A percentile compares a stretch with the other conserved stretches of the same genome.
phyloP scores from a whole-genome alignment of 2,329 filamentous ascomycete genomes.

The Ophiosphaerella herpotricha region DNA sequence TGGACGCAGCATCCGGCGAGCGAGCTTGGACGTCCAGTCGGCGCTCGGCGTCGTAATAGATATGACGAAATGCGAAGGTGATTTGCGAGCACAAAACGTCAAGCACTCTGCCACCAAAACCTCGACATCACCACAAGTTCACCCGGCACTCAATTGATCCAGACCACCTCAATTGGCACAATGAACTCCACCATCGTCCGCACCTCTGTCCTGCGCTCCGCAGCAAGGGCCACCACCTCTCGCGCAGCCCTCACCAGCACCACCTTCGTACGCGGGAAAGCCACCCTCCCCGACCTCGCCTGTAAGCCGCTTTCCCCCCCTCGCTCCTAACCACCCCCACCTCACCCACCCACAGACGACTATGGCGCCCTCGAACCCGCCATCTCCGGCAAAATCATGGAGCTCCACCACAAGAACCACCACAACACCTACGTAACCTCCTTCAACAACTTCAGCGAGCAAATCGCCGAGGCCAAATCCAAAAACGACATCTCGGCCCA shows the following conservation, averaged over 20 bases:
- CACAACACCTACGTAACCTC: slow-evolving; percentile 92
- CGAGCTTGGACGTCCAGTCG: slow-evolving; percentile 22
- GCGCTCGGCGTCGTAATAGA: slow-evolving; percentile 19
- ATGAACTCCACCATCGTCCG: slow-evolving; percentile 82
- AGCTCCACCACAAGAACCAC: slow-evolving; percentile 92
- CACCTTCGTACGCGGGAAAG: slow-evolving; percentile 83
- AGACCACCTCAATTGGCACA: slow-evolving; percentile 31
- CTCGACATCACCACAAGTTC: slow-evolving; percentile 5
- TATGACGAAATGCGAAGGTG: slow-evolving; percentile 33
- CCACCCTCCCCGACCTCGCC: slow-evolving; percentile 85
- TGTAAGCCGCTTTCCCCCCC: slow-evolving; percentile 57
- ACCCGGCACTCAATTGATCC: slow-evolving; percentile 24
- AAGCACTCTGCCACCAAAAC: slow-evolving; percentile 7
- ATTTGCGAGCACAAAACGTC: slow-evolving; percentile 20
- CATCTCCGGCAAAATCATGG: slow-evolving; percentile 92
- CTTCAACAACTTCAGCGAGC: slow-evolving; percentile 79
- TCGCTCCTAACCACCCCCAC: neutral
- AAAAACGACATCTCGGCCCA: slow-evolving; percentile 59
- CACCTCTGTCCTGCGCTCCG: slow-evolving; percentile 70
- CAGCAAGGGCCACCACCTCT: slow-evolving; percentile 68
- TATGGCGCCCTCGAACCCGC: slow-evolving; percentile 89
- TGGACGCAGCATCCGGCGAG: slow-evolving; percentile 2
- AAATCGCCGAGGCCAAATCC: slow-evolving; percentile 64
- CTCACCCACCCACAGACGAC: slow-evolving; percentile 67
- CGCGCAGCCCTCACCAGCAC: slow-evolving; percentile 70